phyloP scores from a whole-genome alignment of 2,329 filamentous ascomycete species.

The Chaetomium globosum region DNA sequence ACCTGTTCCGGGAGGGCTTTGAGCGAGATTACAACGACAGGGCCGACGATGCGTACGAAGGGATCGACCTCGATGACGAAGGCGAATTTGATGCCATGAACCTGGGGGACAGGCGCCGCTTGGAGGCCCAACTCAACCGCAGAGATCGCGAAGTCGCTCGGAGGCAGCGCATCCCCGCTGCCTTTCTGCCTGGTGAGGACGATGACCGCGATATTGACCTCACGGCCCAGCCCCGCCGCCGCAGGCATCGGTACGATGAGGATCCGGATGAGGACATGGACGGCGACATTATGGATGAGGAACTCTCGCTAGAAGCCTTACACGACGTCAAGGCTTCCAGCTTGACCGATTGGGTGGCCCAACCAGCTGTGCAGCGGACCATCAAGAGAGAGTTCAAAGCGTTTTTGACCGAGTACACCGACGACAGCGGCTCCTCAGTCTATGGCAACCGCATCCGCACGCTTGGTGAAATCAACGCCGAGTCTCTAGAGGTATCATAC shows the following conservation, averaged over 20 bases:
- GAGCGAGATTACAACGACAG: slow-evolving; percentile 71
- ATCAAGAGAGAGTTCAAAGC: slow-evolving; percentile 97
- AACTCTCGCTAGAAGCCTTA: slow-evolving; percentile 87
- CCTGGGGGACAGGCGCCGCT: slow-evolving; percentile 64
- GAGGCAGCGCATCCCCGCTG: slow-evolving; percentile 67
- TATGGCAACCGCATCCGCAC: slow-evolving; percentile 94
- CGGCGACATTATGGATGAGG: slow-evolving; percentile 92
- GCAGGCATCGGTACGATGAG: slow-evolving; percentile 90
- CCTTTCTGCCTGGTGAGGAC: slow-evolving; percentile 78
- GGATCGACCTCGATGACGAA: slow-evolving; percentile 74
- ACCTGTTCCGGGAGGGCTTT: slow-evolving; percentile 74
- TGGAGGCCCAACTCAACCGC: slow-evolving; percentile 73
- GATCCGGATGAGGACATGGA: slow-evolving; percentile 90
- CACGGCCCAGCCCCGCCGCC: slow-evolving; percentile 79
- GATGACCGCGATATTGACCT: slow-evolving; percentile 84
- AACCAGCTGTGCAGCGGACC: slow-evolving; percentile 85
- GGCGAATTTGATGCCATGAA: slow-evolving; percentile 73
- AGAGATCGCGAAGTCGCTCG: slow-evolving; percentile 73
- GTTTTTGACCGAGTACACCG: slow-evolving; percentile 94
- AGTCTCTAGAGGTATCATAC: slow-evolving; percentile 94
- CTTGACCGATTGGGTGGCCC: slow-evolving; percentile 91
- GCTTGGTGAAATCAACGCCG: slow-evolving; percentile 95
- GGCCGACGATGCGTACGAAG: slow-evolving; percentile 71
- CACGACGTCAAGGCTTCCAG: slow-evolving; percentile 92
- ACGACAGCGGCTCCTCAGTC: slow-evolving; percentile 84